These are phyloP conservation scores for Cornus suecica DNA, from an alignment of 148 eudicot species.

Conservation along the genomic window DNA sequence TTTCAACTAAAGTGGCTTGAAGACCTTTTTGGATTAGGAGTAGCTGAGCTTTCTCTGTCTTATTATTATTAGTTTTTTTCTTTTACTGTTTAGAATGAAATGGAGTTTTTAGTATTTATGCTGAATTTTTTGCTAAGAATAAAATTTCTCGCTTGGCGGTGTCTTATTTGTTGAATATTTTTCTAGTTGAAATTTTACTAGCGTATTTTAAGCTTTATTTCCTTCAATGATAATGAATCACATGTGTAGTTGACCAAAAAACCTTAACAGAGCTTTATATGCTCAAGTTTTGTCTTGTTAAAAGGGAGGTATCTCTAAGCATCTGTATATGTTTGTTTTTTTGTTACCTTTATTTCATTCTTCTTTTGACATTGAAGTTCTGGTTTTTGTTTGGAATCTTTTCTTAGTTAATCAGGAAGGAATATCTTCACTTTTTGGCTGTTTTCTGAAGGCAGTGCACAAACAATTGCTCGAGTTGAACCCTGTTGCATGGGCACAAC, in stretches of 20 bases:
- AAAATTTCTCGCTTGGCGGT: neutral
- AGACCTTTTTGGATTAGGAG: conserved; percentile 23
- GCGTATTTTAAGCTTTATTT: neutral
- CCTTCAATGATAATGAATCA: neutral
- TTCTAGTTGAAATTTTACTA: conserved; percentile 3
- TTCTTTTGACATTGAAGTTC: neutral
- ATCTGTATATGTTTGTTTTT: neutral
- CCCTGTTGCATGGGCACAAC: neutral
- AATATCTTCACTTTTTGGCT: conserved; percentile 6
- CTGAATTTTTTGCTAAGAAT: neutral
- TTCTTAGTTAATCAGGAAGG: neutral
- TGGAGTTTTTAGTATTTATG: neutral
- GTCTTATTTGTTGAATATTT: neutral
- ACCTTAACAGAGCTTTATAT: neutral
- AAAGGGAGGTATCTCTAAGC: neutral
- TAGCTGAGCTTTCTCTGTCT: conserved; percentile 1
- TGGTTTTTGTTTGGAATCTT: neutral
- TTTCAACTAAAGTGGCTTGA: conserved; percentile 48
- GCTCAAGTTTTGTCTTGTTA: neutral
- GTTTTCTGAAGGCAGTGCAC: neutral
- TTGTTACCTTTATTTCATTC: neutral
- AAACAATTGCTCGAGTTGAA: neutral
- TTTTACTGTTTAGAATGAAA: conserved; percentile 8
- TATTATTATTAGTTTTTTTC: no score
- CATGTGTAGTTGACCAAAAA: neutral